Percentiles rank a stretch among this genome's conserved stretches.
These are phyloP conservation scores for Termitomyces heimii DNA, from an alignment of 768 basidiomycete species.

Conservation along the genomic window DNA sequence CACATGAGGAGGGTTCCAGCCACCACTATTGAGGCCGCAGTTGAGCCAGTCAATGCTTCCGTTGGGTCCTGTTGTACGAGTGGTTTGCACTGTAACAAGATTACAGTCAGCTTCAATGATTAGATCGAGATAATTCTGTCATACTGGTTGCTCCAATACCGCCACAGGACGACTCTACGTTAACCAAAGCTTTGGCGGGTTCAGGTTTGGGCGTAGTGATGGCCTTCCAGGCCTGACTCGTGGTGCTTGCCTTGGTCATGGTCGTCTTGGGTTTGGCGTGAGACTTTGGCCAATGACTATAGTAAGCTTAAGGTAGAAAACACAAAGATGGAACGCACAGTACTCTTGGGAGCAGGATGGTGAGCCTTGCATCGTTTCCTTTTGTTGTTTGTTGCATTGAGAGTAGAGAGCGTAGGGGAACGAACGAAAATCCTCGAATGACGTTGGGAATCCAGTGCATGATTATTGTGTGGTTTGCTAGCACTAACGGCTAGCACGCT, in stretches of 20 bases:
- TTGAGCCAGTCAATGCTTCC: conserved; percentile 73
- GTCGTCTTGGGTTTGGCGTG: background rate
- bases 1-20: conserved; percentile 72
- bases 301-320: background rate
- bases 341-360: conserved; percentile 4
- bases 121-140: conserved; percentile 9
- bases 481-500: conserved; percentile 27
- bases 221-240: conserved; percentile 2
- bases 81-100: conserved; percentile 36
- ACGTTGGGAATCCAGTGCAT: conserved; percentile 21
- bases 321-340: background rate
- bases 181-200: conserved; percentile 23
- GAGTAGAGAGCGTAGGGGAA: conserved; percentile 8
- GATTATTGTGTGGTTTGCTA: conserved; percentile 22
- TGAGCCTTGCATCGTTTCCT: conserved; percentile 16
- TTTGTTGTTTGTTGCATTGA: conserved; percentile 1
- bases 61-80: conserved; percentile 54
- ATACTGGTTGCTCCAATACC: conserved; percentile 43
- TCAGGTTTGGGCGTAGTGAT: conserved; percentile 4
- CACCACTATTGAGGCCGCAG: conserved; percentile 58
- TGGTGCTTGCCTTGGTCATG: conserved; percentile 6
- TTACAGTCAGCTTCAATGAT: background rate
- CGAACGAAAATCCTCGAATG: conserved; percentile 31
- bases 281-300: background rate
- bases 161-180: conserved; percentile 39